Evolutionary conservation across 2,329 filamentous ascomycete species (phyloP), one percentile per base, ranked within the genome.

Genomic region (Arthroderma sp.): DNA sequence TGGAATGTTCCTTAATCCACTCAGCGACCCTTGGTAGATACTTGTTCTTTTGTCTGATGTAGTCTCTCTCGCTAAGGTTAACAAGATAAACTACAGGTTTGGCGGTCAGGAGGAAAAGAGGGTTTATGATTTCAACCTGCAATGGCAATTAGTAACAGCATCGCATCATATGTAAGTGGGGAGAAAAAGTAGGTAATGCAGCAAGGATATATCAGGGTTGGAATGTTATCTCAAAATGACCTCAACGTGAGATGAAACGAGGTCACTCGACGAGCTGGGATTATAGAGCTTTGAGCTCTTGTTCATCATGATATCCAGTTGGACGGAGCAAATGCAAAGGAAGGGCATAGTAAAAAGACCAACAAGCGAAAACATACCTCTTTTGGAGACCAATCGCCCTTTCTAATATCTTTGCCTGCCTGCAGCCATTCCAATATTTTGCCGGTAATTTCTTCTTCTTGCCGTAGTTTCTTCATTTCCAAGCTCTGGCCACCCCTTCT

Each of bases 261-360:
- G 83, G 78, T 76, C 62, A 78, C 81, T 96, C 89, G 82, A 94
- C 83, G 91, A 98, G 91, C 91, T 98, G 91, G 91, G 91, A 85
- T 94, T 88, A 85, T 87, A 83, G 83, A 88, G 86, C 85, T 76
- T 72, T 73, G 76, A 80, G 85, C 87, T 91, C 83, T 94, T 94
- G 83, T 81, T 96, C 91, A 96, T 96, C 91, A 94, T 81, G 36
- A 45, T 41, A 28, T n/a, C 31, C 9, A 38, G 37, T 38, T n/a
- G 38, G 28, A 47, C 40, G 22, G 64, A 71, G 78, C 57, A 55
- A 49, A 54, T 42, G 48, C 8, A 8, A 32, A 29, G 43, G 37
- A 45, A 47, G 33, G 38, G 47, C 47, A 36, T 45, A 45, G 49
- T 55, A 48, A 49, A 52, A 55, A 44, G 36, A 47, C 40, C 51